phyloP scores from a whole-genome alignment of 495 filamentous ascomycete species.

The Xylaria palmicola region DNA sequence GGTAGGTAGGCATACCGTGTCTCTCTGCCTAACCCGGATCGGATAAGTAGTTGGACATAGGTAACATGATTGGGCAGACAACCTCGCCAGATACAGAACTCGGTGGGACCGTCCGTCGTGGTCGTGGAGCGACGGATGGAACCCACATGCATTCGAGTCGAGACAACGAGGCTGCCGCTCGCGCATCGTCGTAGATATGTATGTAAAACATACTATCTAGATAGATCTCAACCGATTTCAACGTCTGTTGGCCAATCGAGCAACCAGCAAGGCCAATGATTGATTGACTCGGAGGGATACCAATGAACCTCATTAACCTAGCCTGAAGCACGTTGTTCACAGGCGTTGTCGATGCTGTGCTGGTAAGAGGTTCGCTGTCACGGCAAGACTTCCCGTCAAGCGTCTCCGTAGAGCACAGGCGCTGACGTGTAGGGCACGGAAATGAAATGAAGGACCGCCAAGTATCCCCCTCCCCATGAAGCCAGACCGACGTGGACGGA shows the following conservation, averaged over 20 bases:
- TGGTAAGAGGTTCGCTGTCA: background rate
- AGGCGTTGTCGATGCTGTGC: background rate
- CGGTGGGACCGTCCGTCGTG: background rate
- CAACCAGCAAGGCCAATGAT: background rate
- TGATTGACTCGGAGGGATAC: background rate
- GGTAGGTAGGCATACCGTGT: too few species aligned
- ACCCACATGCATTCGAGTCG: background rate
- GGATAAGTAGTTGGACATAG: background rate
- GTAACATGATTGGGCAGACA: background rate
- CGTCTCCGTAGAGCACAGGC: background rate
- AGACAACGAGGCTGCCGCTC: background rate
- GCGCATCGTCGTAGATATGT: background rate
- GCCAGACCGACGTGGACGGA: too few species aligned
- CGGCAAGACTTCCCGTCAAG: background rate
- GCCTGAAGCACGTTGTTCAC: background rate
- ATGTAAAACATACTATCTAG: background rate
- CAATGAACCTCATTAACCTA: too few species aligned
- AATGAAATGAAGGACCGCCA: background rate
- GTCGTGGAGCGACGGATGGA: background rate
- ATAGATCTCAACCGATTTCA: background rate
- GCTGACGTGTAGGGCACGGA: background rate
- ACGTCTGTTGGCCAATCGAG: background rate
- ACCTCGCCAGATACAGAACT: background rate
- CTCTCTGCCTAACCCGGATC: slow-evolving; percentile 2
- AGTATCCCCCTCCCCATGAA: background rate